Percentiles rank a stretch among this genome's conserved stretches.
Evolutionary conservation across 805 yeast species (phyloP).

Genomic region (Sungouiozyma intestinalis): DNA sequence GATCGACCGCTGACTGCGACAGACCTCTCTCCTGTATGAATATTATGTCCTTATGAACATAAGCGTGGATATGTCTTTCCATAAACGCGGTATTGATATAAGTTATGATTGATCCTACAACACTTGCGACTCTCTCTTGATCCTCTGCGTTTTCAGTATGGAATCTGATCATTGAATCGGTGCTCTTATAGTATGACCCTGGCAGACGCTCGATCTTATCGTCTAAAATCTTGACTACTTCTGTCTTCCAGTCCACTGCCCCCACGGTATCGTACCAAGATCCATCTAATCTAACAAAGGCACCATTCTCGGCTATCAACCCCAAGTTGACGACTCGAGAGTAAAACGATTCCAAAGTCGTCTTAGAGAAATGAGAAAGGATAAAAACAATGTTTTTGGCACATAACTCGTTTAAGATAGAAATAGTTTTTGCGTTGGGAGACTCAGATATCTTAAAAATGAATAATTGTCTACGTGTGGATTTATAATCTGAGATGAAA

Average conservation of each 20-base stretch:
- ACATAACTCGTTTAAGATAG: constrained; percentile 53
- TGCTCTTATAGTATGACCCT: constrained; percentile 59
- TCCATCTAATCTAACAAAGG: constrained; percentile 48
- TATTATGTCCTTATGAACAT: constrained; percentile 55
- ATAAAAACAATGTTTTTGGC: constrained; percentile 60
- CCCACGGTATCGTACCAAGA: constrained; percentile 57
- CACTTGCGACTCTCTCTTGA: constrained; percentile 50
- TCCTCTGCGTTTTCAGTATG: constrained; percentile 62
- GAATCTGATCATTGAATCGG: constrained; percentile 67
- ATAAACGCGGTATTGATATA: constrained; percentile 71
- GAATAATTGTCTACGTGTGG: constrained; percentile 33
- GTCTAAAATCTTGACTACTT: constrained; percentile 26
- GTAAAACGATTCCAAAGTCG: constrained; percentile 58
- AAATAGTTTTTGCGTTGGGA: constrained; percentile 51
- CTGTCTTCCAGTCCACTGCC: constrained; percentile 35
- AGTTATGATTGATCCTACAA: constrained; percentile 76
- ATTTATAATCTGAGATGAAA: constrained; percentile 22
- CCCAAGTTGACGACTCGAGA: constrained; percentile 63
- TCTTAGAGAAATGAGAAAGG: constrained; percentile 52
- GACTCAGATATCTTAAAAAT: constrained; percentile 39
- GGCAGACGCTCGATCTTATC: constrained; percentile 62
- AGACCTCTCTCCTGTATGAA: constrained; percentile 60
- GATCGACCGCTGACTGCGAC: constrained; percentile 45
- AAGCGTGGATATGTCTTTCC: constrained; percentile 63
- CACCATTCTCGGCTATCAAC: constrained; percentile 85